phyloP scores from a whole-genome alignment of 768 basidiomycete species.

The Leucocoprinus sp. region DNA sequence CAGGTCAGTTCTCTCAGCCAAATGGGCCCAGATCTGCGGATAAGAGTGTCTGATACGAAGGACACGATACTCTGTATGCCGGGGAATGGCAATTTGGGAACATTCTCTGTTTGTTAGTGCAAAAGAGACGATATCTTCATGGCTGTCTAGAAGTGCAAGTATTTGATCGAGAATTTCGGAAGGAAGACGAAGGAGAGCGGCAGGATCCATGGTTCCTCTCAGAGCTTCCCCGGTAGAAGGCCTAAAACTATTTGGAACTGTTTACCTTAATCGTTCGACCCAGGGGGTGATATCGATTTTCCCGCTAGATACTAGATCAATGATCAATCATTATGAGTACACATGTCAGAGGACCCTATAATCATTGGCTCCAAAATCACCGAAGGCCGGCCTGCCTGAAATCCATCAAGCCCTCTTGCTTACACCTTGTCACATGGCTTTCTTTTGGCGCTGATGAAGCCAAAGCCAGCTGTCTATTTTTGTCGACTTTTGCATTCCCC shows the following conservation, averaged over 20 bases:
- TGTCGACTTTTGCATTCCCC: no score
- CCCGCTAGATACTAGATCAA: neutral
- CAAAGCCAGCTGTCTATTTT: no score
- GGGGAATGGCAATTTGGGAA: slow-evolving; percentile 31
- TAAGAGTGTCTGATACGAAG: slow-evolving; percentile 33
- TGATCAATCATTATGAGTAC: no score
- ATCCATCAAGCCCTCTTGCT: no score
- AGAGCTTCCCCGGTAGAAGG: neutral
- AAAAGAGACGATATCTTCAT: slow-evolving; percentile 34
- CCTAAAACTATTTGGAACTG: slow-evolving; percentile 1
- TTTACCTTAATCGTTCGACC: neutral
- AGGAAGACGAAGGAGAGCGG: slow-evolving; percentile 30
- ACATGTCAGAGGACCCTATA: no score
- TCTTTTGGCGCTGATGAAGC: no score
- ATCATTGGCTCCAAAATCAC: no score
- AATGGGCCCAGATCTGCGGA: slow-evolving; percentile 40
- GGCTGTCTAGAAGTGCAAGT: slow-evolving; percentile 33
- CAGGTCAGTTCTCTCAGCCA: slow-evolving; percentile 41
- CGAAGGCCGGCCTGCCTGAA: no score
- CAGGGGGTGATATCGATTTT: neutral
- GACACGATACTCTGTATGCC: slow-evolving; percentile 43
- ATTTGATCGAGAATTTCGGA: slow-evolving; percentile 41
- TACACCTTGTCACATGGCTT: no score
- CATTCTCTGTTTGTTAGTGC: slow-evolving; percentile 34
- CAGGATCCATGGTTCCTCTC: neutral